Evolutionary conservation across 2,329 filamentous ascomycete species (phyloP).

Genomic region (Ascochyta viciae-villosae): DNA sequence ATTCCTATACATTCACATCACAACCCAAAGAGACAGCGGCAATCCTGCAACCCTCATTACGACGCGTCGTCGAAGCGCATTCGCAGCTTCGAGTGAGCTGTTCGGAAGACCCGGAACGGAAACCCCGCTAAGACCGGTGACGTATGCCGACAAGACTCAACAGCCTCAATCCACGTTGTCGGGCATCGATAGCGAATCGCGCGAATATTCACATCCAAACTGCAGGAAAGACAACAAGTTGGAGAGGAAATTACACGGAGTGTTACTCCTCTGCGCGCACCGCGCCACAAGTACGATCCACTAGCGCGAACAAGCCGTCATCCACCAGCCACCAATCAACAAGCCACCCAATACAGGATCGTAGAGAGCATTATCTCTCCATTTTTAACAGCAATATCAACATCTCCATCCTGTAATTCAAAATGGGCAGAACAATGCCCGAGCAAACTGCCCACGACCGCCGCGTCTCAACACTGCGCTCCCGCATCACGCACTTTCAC

Average conservation of each 20-base stretch:
- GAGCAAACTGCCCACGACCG: conserved; percentile 19
- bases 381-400: too few relatives aligned
- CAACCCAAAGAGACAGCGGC: too few relatives aligned
- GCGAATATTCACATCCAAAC: background rate
- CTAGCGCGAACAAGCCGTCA: background rate
- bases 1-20: background rate
- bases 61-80: conserved; percentile 3
- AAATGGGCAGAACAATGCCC: background rate
- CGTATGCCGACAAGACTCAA: conserved; percentile 19
- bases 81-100: background rate
- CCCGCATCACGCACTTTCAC: conserved; percentile 36
- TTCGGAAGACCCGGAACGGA: conserved; percentile 30
- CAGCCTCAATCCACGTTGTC: background rate
- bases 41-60: background rate
- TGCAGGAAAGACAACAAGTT: background rate
- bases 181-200: background rate
- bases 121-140: conserved; percentile 27
- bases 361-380: background rate
- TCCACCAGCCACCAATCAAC: background rate
- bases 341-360: background rate
- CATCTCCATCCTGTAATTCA: background rate
- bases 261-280: background rate
- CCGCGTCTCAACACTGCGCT: conserved; percentile 31
- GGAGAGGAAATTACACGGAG: background rate
- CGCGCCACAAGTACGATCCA: background rate